Evolutionary conservation across 768 basidiomycete species (phyloP).

Genomic region (Amanita polypyramis): DNA sequence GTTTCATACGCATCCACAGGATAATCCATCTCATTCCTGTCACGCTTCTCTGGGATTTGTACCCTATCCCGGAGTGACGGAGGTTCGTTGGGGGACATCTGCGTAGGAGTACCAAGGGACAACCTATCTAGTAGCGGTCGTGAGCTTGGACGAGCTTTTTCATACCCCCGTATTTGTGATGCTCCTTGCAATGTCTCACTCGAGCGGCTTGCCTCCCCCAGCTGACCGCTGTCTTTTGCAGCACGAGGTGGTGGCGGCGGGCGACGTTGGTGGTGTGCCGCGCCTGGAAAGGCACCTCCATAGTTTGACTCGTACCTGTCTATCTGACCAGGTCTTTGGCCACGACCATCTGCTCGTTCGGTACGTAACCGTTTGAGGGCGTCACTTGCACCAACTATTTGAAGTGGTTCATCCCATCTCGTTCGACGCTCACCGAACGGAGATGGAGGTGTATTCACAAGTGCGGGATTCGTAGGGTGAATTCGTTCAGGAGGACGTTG

Average conservation of each 20-base stretch:
- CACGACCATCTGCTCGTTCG: background rate
- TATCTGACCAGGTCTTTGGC: background rate
- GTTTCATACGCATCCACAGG: slow-evolving; percentile 17
- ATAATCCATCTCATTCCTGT: slow-evolving; percentile 17
- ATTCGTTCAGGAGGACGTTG: slow-evolving; percentile 1
- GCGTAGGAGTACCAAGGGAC: background rate
- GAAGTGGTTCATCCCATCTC: background rate
- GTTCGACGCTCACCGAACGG: background rate
- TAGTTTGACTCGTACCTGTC: slow-evolving; percentile 1
- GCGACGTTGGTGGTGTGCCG: background rate
- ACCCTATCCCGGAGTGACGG: slow-evolving; percentile 21
- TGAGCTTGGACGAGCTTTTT: background rate
- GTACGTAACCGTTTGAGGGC: background rate
- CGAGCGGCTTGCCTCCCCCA: background rate
- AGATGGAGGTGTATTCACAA: background rate
- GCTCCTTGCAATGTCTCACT: background rate
- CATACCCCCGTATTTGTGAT: background rate
- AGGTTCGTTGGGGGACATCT: background rate
- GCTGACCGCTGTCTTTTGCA: background rate
- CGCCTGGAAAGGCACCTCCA: background rate
- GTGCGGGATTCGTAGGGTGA: background rate
- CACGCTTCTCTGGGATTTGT: slow-evolving; percentile 29
- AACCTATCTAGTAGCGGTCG: slow-evolving; percentile 2
- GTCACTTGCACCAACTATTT: background rate
- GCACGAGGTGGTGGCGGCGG: background rate